Conservation (phyloP, 2,329 filamentous ascomycete species). For the Pseudomassariella vexata region DNA sequence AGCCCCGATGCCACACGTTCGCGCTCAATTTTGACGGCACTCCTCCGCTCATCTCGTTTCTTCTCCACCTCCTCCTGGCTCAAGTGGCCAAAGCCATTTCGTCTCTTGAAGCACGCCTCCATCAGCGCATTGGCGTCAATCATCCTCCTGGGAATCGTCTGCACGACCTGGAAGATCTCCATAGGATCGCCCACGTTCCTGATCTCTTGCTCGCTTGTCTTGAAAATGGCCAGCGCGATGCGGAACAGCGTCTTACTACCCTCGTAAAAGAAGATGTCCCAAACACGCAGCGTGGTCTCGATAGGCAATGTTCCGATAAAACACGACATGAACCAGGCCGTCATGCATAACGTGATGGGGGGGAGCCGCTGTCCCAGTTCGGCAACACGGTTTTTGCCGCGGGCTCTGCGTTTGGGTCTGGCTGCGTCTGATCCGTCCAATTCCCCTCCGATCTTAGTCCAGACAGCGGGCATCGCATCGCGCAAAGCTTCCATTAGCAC, state of each 20-base stretch:
- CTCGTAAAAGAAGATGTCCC: constrained; percentile 95
- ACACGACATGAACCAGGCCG: constrained; percentile 96
- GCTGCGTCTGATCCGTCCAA: constrained; percentile 44
- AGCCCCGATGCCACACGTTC: constrained; percentile 25
- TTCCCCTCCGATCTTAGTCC: constrained; percentile 81
- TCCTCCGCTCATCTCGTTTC: constrained; percentile 62
- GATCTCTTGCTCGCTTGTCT: constrained; percentile 77
- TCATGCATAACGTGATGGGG: constrained; percentile 87
- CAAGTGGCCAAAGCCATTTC: constrained; percentile 75
- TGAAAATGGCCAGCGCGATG: constrained; percentile 86
- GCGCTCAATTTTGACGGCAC: constrained; percentile 39
- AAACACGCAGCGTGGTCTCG: constrained; percentile 85
- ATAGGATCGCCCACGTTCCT: constrained; percentile 76
- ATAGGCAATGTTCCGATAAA: constrained; percentile 91
- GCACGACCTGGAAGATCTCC: constrained; percentile 94
- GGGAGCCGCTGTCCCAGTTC: constrained; percentile 64
- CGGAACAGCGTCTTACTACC: constrained; percentile 91
- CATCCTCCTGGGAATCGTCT: constrained; percentile 74
- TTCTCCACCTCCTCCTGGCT: constrained; percentile 78
- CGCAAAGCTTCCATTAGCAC: constrained; percentile 85
- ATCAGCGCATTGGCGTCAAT: constrained; percentile 78
- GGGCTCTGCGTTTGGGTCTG: constrained; percentile 31
- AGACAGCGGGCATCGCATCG: constrained; percentile 76
- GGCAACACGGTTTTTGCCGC: constrained; percentile 32
- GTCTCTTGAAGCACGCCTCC: constrained; percentile 75